These are phyloP conservation scores for Vitis riparia DNA, from an alignment of 164 flowering plant genomes.

Conservation along the genomic window DNA sequence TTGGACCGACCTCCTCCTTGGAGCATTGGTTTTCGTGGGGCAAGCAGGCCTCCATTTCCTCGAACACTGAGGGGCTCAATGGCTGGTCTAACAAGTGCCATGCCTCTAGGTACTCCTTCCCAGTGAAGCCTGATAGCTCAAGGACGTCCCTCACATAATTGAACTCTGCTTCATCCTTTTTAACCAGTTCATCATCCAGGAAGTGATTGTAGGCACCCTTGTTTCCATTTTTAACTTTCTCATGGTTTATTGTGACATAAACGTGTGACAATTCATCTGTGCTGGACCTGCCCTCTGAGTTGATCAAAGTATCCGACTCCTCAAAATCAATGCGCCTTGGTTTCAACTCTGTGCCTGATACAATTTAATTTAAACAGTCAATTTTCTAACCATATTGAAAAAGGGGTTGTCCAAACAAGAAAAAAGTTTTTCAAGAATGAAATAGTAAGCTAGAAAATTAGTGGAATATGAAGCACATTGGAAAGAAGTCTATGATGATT, in stretches of 20 bases:
- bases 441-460: not conserved
- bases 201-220: not conserved
- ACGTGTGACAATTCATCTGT: not conserved
- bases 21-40: constrained; percentile 1
- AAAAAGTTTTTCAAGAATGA: too few species aligned
- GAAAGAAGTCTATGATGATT: not conserved
- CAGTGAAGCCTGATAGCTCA: constrained; percentile 22
- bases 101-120: constrained; percentile 9
- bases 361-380: not conserved
- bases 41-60: constrained; percentile 21
- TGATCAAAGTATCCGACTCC: not conserved
- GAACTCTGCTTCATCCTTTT: constrained; percentile 15
- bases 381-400: not conserved
- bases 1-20: not conserved
- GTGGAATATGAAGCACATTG: not conserved
- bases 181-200: not conserved
- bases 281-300: not conserved
- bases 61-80: constrained; percentile 21
- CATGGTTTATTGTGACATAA: not conserved
- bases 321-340: not conserved
- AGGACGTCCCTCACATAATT: constrained; percentile 29
- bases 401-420: not conserved
- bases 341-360: constrained; percentile 12
- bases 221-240: constrained; percentile 9
- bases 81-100: constrained; percentile 31